Conservation (phyloP, 345 rosid species). For the Lumnitzera racemosa region DNA sequence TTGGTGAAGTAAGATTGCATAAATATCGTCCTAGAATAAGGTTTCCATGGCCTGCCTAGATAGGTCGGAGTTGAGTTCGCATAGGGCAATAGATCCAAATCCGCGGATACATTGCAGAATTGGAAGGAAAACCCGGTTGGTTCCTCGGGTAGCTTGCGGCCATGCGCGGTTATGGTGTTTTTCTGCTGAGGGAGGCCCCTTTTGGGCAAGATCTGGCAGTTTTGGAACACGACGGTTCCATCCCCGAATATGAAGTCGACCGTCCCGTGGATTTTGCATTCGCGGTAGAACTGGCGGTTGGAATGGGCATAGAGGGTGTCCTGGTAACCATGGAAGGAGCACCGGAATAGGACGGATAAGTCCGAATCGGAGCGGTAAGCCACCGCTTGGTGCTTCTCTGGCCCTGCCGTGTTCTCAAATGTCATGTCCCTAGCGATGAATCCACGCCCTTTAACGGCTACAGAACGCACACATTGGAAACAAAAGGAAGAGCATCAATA, state of each 20-base stretch:
- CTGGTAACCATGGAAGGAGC: conserved; percentile 65
- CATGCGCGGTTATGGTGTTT: conserved; percentile 81
- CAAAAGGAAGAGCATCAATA: too few species aligned
- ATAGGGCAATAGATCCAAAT: conserved; percentile 41
- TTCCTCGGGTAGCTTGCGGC: conserved; percentile 58
- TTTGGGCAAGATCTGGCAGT: conserved; percentile 54
- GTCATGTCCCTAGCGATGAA: conserved; percentile 74
- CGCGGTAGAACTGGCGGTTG: conserved; percentile 82
- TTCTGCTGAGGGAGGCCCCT: conserved; percentile 64
- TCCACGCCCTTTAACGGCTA: conserved; percentile 87
- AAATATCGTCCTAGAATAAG: conserved; percentile 62
- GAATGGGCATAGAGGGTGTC: conserved; percentile 84
- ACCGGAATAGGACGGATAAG: conserved; percentile 52
- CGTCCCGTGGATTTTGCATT: conserved; percentile 74
- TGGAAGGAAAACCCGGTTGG: conserved; percentile 84
- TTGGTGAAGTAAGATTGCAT: conserved; percentile 62
- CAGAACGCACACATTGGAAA: neutral
- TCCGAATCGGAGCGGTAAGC: conserved; percentile 79
- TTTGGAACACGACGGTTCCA: conserved; percentile 61
- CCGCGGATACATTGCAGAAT: conserved; percentile 66
- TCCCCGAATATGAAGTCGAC: conserved; percentile 89
- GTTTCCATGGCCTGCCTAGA: conserved; percentile 89
- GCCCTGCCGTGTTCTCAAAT: conserved; percentile 81
- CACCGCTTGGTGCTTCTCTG: conserved; percentile 78
- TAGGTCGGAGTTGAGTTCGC: conserved; percentile 41